phyloP scores from a whole-genome alignment of 2,329 filamentous ascomycete species.

The Xylariaceae sp. region DNA sequence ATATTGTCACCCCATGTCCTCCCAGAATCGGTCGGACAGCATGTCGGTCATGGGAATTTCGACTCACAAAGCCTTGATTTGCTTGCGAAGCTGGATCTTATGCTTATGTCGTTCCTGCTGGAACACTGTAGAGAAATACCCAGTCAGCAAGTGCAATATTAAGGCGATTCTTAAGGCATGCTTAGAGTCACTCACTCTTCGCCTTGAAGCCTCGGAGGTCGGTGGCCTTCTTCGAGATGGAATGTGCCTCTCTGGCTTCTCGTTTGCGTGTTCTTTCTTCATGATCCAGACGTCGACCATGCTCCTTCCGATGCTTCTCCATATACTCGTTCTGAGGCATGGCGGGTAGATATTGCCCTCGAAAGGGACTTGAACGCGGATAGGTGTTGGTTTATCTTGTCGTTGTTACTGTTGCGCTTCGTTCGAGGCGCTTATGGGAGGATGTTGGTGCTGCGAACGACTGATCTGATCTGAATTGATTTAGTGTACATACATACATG shows the following conservation, averaged over 20 bases:
- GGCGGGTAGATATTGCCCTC: slow-evolving; percentile 37
- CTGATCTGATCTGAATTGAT: neutral
- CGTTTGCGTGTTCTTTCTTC: slow-evolving; percentile 91
- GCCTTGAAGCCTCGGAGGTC: slow-evolving; percentile 90
- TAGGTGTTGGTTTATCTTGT: neutral
- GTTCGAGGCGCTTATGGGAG: neutral
- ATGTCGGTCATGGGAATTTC: neutral
- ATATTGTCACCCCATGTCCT: neutral
- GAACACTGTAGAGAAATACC: slow-evolving; percentile 15
- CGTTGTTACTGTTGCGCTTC: neutral
- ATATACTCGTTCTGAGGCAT: slow-evolving; percentile 73
- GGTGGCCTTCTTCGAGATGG: slow-evolving; percentile 87
- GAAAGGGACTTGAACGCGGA: slow-evolving; percentile 35
- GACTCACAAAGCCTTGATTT: slow-evolving; percentile 78
- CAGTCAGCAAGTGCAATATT: slow-evolving; percentile 2
- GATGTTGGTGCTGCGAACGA: neutral
- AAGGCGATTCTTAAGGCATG: slow-evolving; percentile 57
- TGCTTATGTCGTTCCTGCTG: slow-evolving; percentile 88
- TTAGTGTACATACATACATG: too few relatives aligned
- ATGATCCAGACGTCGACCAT: slow-evolving; percentile 46
- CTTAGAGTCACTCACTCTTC: slow-evolving; percentile 66
- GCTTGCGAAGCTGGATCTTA: slow-evolving; percentile 98
- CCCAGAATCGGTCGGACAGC: neutral
- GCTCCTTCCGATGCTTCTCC: slow-evolving; percentile 36
- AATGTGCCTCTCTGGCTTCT: slow-evolving; percentile 86